Conservation (phyloP, 2,329 filamentous ascomycete species). For the Chrysosporium queenslandicum region DNA sequence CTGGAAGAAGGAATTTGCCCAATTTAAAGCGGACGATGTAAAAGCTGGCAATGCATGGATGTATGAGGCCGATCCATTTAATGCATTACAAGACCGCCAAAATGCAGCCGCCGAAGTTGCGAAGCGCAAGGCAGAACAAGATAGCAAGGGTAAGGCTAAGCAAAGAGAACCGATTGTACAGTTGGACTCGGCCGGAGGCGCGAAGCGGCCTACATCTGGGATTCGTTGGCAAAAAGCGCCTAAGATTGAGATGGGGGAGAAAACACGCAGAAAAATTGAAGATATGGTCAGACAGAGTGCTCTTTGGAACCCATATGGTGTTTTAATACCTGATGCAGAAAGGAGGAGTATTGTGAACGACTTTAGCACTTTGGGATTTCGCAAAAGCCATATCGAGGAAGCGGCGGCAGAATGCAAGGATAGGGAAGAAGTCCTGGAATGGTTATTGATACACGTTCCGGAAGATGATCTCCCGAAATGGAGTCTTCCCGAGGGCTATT, state of each 20-base stretch:
- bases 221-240: slow-evolving; percentile 63
- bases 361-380: slow-evolving; percentile 69
- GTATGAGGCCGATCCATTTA: slow-evolving; percentile 93
- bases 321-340: slow-evolving; percentile 52
- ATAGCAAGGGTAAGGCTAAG: slow-evolving; percentile 45
- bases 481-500: slow-evolving; percentile 85
- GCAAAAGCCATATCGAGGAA: slow-evolving; percentile 80
- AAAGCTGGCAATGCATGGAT: slow-evolving; percentile 71
- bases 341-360: slow-evolving; percentile 58
- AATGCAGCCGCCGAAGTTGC: slow-evolving; percentile 64
- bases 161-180: slow-evolving; percentile 50
- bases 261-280: slow-evolving; percentile 69
- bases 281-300: slow-evolving; percentile 64
- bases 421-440: slow-evolving; percentile 83
- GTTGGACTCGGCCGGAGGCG: slow-evolving; percentile 34
- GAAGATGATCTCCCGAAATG: slow-evolving; percentile 92
- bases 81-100: slow-evolving; percentile 66
- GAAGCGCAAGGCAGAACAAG: slow-evolving; percentile 58
- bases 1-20: slow-evolving; percentile 80
- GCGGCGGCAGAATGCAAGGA: slow-evolving; percentile 81
- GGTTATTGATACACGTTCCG: slow-evolving; percentile 91
- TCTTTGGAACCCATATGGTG: slow-evolving; percentile 74
- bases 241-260: slow-evolving; percentile 85
- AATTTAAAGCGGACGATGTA: slow-evolving; percentile 69
- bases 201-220: slow-evolving; percentile 25